Evolutionary conservation across 495 filamentous ascomycete genomes (phyloP), one percentile per base, ranked within the genome.

Genomic region (Tirmania nivea): DNA sequence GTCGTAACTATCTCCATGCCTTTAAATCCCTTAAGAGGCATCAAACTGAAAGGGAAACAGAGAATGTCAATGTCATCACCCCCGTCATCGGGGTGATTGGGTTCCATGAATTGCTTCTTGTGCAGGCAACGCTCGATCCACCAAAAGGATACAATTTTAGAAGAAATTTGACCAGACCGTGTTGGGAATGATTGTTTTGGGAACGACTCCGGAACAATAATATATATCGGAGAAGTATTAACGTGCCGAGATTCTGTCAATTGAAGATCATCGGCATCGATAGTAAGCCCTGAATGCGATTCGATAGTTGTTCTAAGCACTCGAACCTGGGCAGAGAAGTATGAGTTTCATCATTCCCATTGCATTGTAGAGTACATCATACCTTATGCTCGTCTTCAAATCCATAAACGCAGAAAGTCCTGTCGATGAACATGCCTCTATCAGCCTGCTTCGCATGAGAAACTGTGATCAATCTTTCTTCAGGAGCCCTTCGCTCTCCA

Each of bases 91-190:
- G 21, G 21, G 12, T n/a, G 16, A 5, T 6, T 3, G 14, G 87
- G 85, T 10, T 79, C 70, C 36, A 85, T 75, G 54, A 86, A 73
- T 9, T 65, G 69, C 60, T 83, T 86, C 14, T 77, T 73, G 60
- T 86, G 76, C 35, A 96, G 68, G 64, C 89, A 96, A 47, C 77
- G 73, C 67, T 97, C 90, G 37, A 96, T 71, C 79, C 89, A 97
- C 73, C 88, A 90, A 58, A 94, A 84, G 10, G 85, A 95, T 37
- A 93, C 81, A 47, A 79, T 31, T 31, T 31, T 31, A 0, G 25
- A 3, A 31, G 25, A 3, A 7, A 5, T 31, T 31, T 31, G 3
- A 31, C 25, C 0, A 31, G 25, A 31, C 25, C 3, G 25, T 31
- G 25, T 31, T 31, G 25, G 25, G 25, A 31, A 31, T 7, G 7